A percentile compares a stretch with the other conserved stretches of the same genome.
phyloP scores from a whole-genome alignment of 2,329 filamentous ascomycete genomes.

The Fusarium sp. region DNA sequence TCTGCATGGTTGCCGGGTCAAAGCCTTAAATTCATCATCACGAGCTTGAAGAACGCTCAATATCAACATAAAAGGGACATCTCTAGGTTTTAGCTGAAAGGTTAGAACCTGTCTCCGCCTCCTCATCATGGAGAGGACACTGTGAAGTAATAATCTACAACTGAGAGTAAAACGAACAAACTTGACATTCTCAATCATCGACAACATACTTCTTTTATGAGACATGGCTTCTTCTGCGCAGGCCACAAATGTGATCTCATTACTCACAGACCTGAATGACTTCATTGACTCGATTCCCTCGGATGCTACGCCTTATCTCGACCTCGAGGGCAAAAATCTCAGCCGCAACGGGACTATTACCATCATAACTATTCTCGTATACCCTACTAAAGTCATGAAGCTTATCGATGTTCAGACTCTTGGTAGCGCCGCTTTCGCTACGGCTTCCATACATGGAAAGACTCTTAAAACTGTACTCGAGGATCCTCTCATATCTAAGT shows the following conservation, averaged over 20 bases:
- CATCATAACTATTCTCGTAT: not conserved
- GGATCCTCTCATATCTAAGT: not conserved
- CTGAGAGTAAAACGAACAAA: not conserved
- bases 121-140: not conserved
- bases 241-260: not conserved
- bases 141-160: accelerated
- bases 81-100: not conserved
- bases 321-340: not conserved
- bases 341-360: not conserved
- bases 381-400: not conserved
- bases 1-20: too few relatives aligned
- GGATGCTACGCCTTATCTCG: not conserved
- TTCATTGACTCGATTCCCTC: not conserved
- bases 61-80: too few relatives aligned
- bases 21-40: not conserved
- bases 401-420: not conserved
- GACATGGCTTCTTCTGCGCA: not conserved
- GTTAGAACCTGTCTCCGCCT: too few relatives aligned
- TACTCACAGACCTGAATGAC: not conserved
- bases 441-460: not conserved
- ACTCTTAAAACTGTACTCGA: not conserved
- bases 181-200: too few relatives aligned
- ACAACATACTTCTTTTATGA: not conserved
- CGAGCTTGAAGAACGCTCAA: not conserved
- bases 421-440: not conserved